phyloP scores from a whole-genome alignment of 2,329 filamentous ascomycete species.

The Sphaerulina musiva region DNA sequence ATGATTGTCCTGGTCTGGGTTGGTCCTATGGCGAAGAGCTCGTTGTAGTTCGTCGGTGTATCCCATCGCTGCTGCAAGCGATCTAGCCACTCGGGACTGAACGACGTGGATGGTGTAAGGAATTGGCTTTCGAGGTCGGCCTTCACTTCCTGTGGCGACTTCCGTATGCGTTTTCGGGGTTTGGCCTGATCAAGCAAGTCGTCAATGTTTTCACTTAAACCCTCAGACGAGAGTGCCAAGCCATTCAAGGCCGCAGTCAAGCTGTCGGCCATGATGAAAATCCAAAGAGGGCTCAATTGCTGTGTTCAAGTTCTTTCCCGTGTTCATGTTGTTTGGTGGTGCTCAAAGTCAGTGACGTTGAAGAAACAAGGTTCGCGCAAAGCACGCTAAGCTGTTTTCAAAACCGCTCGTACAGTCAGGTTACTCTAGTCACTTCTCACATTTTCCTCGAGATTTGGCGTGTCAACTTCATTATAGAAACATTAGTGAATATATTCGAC shows the following conservation, averaged over 20 bases:
- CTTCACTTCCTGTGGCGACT: slow-evolving; percentile 58
- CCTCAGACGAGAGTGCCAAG: slow-evolving; percentile 41
- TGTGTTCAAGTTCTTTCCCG: background rate
- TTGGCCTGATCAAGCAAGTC: slow-evolving; percentile 51
- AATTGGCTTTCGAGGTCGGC: slow-evolving; percentile 67
- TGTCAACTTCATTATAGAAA: background rate
- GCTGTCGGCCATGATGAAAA: slow-evolving; percentile 17
- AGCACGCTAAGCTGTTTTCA: background rate
- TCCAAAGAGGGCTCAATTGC: background rate
- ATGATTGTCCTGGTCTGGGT: slow-evolving; percentile 94
- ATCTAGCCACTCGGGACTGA: slow-evolving; percentile 82
- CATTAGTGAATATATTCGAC: background rate
- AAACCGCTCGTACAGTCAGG: background rate
- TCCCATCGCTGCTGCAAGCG: slow-evolving; percentile 87
- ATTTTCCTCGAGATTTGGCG: no score
- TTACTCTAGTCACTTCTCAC: no score
- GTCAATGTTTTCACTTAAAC: slow-evolving; percentile 44
- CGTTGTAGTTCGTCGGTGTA: slow-evolving; percentile 67
- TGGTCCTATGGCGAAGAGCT: slow-evolving; percentile 78
- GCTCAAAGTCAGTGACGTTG: background rate
- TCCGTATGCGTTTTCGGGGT: slow-evolving; percentile 48
- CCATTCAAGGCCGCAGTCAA: slow-evolving; percentile 48
- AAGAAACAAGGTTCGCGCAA: background rate
- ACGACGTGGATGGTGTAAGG: slow-evolving; percentile 69
- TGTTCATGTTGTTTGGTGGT: background rate